Conservation (phyloP, 257 asterid species). For the Solanum commersonii region DNA sequence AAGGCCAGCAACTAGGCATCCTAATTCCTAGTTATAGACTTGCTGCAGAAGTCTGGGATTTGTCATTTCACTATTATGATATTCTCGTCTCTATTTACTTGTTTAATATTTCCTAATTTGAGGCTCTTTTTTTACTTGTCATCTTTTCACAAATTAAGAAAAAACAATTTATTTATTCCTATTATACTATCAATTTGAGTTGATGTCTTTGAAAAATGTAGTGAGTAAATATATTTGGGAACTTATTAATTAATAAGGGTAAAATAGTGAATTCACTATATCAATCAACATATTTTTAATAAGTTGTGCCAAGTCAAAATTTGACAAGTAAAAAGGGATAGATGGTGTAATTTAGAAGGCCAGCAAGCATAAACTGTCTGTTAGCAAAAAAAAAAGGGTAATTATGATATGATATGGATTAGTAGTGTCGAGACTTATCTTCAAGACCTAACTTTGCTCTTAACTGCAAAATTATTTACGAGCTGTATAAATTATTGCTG, state of each 20-base stretch:
- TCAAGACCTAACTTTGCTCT: neutral
- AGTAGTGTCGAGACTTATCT: neutral
- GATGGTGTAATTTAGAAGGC: neutral
- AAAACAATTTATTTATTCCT: too few relatives aligned
- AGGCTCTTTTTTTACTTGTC: neutral
- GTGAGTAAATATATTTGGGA: neutral
- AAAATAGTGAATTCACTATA: neutral
- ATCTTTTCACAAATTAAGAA: too few relatives aligned
- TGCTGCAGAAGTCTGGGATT: neutral
- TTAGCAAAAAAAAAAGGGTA: neutral
- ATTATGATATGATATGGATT: neutral
- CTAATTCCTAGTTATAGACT: neutral
- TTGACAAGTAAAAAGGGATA: neutral
- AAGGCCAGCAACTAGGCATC: neutral
- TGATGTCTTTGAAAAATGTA: too few relatives aligned
- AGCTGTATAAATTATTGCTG: neutral
- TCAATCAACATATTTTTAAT: neutral
- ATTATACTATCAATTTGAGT: too few relatives aligned
- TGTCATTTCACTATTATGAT: neutral
- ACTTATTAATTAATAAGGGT: neutral
- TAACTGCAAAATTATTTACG: neutral
- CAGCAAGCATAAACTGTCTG: neutral
- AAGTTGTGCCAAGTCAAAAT: neutral
- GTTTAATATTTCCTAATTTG: neutral
- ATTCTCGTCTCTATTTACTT: neutral